A percentile compares a stretch with the other conserved stretches of the same genome.
Conservation (phyloP, 164 flowering plant genomes). For the Magnolia kwangsiensis region DNA sequence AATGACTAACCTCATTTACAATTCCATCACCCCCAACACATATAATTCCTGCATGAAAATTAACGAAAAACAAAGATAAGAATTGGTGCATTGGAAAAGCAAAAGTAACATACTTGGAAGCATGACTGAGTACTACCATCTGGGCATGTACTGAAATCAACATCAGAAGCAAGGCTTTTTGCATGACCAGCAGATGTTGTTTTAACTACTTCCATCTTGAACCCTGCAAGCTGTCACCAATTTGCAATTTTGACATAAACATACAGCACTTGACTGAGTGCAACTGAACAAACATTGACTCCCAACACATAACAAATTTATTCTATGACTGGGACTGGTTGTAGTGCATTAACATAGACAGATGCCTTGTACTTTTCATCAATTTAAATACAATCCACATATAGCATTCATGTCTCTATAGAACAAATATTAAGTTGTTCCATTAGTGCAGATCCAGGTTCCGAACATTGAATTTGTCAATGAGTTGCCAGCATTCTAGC, state of each 20-base stretch:
- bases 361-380: not conserved
- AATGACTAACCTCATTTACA: constrained; percentile 82
- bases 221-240: constrained; percentile 90
- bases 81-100: not conserved
- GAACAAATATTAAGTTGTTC: too few relatives aligned
- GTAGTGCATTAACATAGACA: not conserved
- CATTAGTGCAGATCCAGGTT: too few relatives aligned
- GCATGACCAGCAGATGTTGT: constrained; percentile 97
- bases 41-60: constrained; percentile 67
- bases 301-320: too few relatives aligned
- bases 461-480: too few relatives aligned
- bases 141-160: constrained; percentile 90
- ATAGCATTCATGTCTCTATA: too few relatives aligned
- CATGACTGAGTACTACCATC: constrained; percentile 59
- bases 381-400: too few relatives aligned
- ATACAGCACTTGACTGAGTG: not conserved
- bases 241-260: constrained; percentile 17
- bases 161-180: constrained; percentile 68
- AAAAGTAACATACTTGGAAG: not conserved
- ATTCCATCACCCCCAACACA: constrained; percentile 99
- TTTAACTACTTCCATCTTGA: constrained; percentile 83
- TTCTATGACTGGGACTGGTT: not conserved
- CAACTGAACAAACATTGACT: not conserved
- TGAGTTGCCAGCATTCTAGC: too few relatives aligned
- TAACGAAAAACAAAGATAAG: not conserved